A percentile compares a stretch with the other conserved stretches of the same genome.
Conservation (phyloP, 2,329 filamentous ascomycete genomes). For the Colletotrichum noveboracense region DNA sequence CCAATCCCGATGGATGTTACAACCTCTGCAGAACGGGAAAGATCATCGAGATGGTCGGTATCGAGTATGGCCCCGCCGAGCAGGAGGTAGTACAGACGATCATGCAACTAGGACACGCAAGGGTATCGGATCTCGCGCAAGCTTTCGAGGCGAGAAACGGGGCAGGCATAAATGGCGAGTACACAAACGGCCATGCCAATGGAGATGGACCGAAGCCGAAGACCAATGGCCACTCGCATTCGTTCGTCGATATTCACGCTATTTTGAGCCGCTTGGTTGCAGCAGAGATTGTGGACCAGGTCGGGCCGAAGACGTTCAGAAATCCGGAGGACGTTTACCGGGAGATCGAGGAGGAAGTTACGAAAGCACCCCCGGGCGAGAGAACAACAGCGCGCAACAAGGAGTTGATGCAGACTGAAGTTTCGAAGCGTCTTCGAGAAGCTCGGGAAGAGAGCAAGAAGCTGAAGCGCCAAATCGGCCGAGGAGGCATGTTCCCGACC, state of each 20-base stretch:
- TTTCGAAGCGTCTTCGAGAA: constrained; percentile 58
- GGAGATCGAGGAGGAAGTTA: constrained; percentile 68
- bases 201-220: constrained; percentile 37
- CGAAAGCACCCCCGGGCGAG: constrained; percentile 50
- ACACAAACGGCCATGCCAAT: constrained; percentile 29
- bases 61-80: constrained; percentile 76
- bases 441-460: constrained; percentile 57
- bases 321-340: constrained; percentile 65
- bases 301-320: constrained; percentile 61
- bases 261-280: constrained; percentile 62
- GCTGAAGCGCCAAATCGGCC: constrained; percentile 57
- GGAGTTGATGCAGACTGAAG: constrained; percentile 61
- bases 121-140: constrained; percentile 71
- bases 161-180: constrained; percentile 22
- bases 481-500: constrained; percentile 39
- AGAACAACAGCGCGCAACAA: constrained; percentile 64
- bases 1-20: constrained; percentile 82
- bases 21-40: constrained; percentile 81
- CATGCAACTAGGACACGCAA: constrained; percentile 78
- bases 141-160: constrained; percentile 50
- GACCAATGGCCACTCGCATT: constrained; percentile 41
- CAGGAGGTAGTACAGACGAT: constrained; percentile 77
- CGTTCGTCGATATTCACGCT: constrained; percentile 53
- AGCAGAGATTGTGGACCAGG: constrained; percentile 71
- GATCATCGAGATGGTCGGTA: constrained; percentile 77